phyloP scores from a whole-genome alignment of 192 early-diverging fungal genomes.

The Spizellomyces sp. region DNA sequence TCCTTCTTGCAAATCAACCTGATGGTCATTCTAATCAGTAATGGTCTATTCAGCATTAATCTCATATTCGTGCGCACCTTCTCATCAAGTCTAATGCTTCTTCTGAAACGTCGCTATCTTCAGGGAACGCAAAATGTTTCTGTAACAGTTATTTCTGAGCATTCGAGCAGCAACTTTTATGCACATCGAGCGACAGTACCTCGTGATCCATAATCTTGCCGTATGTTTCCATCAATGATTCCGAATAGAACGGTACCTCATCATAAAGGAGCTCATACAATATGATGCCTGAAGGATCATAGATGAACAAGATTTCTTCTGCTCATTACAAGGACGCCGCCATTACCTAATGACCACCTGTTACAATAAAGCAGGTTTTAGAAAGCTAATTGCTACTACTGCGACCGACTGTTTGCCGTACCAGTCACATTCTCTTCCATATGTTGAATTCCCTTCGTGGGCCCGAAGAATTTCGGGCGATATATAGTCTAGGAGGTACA shows the following conservation, averaged over 20 bases:
- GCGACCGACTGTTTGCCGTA: constrained; percentile 42
- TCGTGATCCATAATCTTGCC: constrained; percentile 82
- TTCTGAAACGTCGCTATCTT: constrained; percentile 56
- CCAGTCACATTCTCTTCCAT: constrained; percentile 86
- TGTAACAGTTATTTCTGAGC: constrained; percentile 16
- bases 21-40: background rate
- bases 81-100: constrained; percentile 73
- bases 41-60: background rate
- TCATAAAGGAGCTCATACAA: constrained; percentile 84
- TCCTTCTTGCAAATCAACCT: constrained; percentile 75
- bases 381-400: too few species aligned
- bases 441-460: constrained; percentile 69
- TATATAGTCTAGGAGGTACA: constrained; percentile 72
- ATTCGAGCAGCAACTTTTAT: background rate
- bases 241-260: constrained; percentile 87
- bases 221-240: constrained; percentile 83
- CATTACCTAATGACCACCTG: constrained; percentile 32
- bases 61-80: constrained; percentile 22
- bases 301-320: background rate
- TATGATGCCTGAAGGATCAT: constrained; percentile 66
- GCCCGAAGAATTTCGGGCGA: constrained; percentile 93
- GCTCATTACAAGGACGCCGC: background rate
- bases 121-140: constrained; percentile 73
- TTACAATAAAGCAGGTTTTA: background rate
- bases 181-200: constrained; percentile 41